Evolutionary conservation across 371 early-diverging fungal species (phyloP), one percentile per base, ranked within the genome.

Genomic region (Mucor racemosus): DNA sequence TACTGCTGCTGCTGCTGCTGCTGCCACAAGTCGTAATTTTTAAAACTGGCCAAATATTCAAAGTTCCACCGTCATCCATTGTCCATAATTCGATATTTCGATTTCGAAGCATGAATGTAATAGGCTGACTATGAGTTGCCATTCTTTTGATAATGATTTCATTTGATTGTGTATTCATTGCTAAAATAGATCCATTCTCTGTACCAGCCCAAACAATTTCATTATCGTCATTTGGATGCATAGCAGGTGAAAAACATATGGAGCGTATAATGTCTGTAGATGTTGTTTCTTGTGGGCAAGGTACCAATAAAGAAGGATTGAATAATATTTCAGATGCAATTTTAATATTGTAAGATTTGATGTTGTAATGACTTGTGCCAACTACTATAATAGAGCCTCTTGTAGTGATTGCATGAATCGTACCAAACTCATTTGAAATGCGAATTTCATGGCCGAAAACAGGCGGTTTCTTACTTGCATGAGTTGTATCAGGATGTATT

Each of bases 1-100:
- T 26, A 26, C 3, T 26, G 3, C 26, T 26, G 3, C 26, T 26
- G 3, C 26, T 26, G 3, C 26, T 26, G 3, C 26, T 26, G 3
- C 26, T 26, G 26, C 26, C 3, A 26, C 26, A 1, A 26, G 15
- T 14, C 5, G 42, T 42, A n/a, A 26, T 26, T n/a, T 8, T 15
- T 44, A 8, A n/a, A 17, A n/a, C n/a, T 8, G 44, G 70, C 93
- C 92, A 91, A 11, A 88, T 78, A 62, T 84, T 82, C 21, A 91
- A 65, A 33, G 78, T 77, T 7, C 92, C 92, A 36, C 73, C 78
- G 14, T 87, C 86, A 62, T 92, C 93, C 7, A 91, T 64, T 0
- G 91, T 87, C 88, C 87, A 90, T 57, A 92, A 63, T 33, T 84
- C 78, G 7, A 62, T 71, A 35, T 78, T 72, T 9, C 42, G 21